Conservation (phyloP, 2,329 filamentous ascomycete species). For the Xylariaceae sp. region DNA sequence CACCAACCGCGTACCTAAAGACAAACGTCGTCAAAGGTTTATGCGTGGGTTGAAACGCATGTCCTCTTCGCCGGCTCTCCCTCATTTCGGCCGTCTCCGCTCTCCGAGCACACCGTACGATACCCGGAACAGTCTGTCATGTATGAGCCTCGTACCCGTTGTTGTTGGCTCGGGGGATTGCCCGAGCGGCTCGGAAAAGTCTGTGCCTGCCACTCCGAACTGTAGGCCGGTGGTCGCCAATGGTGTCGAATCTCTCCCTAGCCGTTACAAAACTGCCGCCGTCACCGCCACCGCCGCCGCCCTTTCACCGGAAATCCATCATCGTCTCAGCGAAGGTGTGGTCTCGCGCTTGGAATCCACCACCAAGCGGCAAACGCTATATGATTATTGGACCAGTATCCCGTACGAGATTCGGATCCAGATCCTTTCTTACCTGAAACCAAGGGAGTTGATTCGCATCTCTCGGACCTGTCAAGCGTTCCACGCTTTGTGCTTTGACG, state of each 20-base stretch:
- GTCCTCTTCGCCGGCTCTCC: constrained; percentile 70
- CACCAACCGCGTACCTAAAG: constrained; percentile 41
- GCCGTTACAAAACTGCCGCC: constrained; percentile 50
- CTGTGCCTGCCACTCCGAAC: constrained; percentile 35
- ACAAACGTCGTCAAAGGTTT: constrained; percentile 64
- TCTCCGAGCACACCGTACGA: constrained; percentile 66
- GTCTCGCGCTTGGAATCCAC: constrained; percentile 33
- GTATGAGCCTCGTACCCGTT: constrained; percentile 42
- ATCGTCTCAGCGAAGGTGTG: constrained; percentile 59
- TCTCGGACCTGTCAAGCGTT: constrained; percentile 76
- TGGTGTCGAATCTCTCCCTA: constrained; percentile 43
- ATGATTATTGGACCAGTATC: constrained; percentile 73
- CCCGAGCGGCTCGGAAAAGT: constrained; percentile 33
- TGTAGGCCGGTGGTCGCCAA: constrained; percentile 38
- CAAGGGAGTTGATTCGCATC: constrained; percentile 73
- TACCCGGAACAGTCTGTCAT: constrained; percentile 46
- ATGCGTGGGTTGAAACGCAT: constrained; percentile 74
- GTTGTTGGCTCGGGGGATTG: constrained; percentile 29
- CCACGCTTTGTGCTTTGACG: constrained; percentile 82
- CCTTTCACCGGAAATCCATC: constrained; percentile 45
- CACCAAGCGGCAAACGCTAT: constrained; percentile 32
- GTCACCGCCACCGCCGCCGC: constrained; percentile 36
- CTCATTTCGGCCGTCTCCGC: constrained; percentile 56
- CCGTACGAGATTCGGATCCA: constrained; percentile 77
- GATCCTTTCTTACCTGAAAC: constrained; percentile 69